Conservation (phyloP, 1,284 basidiomycete genomes). For the Fomitopsis palustris region DNA sequence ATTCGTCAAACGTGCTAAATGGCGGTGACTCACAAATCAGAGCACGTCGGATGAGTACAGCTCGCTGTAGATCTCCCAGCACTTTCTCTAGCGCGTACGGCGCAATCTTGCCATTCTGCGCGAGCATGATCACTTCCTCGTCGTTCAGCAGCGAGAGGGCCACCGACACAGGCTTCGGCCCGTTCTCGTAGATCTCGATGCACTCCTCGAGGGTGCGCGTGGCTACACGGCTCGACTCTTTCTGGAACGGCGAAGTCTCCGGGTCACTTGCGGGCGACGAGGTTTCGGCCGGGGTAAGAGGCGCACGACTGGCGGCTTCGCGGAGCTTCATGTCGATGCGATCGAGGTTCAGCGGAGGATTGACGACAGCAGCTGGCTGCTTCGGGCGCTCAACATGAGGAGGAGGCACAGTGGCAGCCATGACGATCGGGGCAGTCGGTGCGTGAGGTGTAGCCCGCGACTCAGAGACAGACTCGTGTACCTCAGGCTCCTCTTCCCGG, state of each 20-base stretch:
- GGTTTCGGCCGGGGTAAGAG: conserved; percentile 17
- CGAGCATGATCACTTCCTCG: conserved; percentile 89
- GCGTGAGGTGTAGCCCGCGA: not conserved
- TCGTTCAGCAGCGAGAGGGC: conserved; percentile 72
- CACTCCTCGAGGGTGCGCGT: conserved; percentile 74
- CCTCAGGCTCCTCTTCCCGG: conserved; percentile 26
- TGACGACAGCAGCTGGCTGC: conserved; percentile 21
- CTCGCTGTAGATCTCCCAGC: conserved; percentile 82
- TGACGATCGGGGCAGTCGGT: conserved; percentile 11
- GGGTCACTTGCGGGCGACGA: conserved; percentile 13
- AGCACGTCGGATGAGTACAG: conserved; percentile 85
- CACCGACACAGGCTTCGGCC: conserved; percentile 61
- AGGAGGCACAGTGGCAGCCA: conserved; percentile 16
- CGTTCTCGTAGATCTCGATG: conserved; percentile 83
- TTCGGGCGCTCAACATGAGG: conserved; percentile 16
- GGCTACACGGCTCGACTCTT: conserved; percentile 3
- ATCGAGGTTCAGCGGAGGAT: conserved; percentile 29
- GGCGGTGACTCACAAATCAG: conserved; percentile 87
- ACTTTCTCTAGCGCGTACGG: conserved; percentile 95
- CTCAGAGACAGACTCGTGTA: conserved; percentile 6
- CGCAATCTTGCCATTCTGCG: conserved; percentile 91
- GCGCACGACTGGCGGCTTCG: conserved; percentile 22
- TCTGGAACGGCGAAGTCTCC: conserved; percentile 2
- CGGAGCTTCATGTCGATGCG: conserved; percentile 33
- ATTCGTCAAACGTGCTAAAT: too few species aligned